Evolutionary conservation across 352 stramenopile species (phyloP).

Genomic region (Phytophthora rubi): DNA sequence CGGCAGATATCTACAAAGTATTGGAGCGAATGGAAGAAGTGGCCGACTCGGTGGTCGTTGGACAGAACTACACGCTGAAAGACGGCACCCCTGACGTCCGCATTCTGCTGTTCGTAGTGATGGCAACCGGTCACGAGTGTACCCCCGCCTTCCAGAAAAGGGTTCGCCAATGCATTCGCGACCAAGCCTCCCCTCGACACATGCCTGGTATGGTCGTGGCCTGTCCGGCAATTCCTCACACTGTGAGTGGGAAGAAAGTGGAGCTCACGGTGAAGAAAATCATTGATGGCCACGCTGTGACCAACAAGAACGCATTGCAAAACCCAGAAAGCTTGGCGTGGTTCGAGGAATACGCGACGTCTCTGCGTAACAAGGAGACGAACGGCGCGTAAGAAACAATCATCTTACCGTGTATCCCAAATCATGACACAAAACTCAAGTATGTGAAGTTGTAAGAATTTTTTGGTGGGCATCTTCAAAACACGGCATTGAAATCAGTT

Average conservation of each 20-base stretch:
- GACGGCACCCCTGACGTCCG: slow-evolving; percentile 76
- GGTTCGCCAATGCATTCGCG: slow-evolving; percentile 61
- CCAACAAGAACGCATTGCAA: slow-evolving; percentile 68
- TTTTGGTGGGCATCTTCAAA: too few relatives aligned
- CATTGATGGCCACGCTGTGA: slow-evolving; percentile 61
- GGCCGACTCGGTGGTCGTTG: slow-evolving; percentile 71
- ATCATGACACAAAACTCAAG: too few relatives aligned
- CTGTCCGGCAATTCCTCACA: slow-evolving; percentile 80
- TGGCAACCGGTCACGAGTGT: slow-evolving; percentile 46
- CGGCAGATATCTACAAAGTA: slow-evolving; percentile 84
- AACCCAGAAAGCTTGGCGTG: slow-evolving; percentile 71
- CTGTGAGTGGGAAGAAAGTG: slow-evolving; percentile 83
- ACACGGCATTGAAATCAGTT: too few relatives aligned
- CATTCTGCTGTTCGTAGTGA: slow-evolving; percentile 79
- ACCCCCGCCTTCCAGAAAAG: slow-evolving; percentile 58
- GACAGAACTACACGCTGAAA: slow-evolving; percentile 64
- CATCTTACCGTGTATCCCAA: background rate
- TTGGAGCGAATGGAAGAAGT: slow-evolving; percentile 72
- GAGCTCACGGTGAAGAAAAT: slow-evolving; percentile 85
- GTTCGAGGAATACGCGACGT: slow-evolving; percentile 58
- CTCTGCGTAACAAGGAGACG: slow-evolving; percentile 15
- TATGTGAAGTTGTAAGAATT: background rate
- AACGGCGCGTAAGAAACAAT: background rate
- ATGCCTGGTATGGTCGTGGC: slow-evolving; percentile 65
- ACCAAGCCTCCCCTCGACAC: slow-evolving; percentile 71